Conservation (phyloP, 1,284 basidiomycete species). For the Phellinidium pouzarii region DNA sequence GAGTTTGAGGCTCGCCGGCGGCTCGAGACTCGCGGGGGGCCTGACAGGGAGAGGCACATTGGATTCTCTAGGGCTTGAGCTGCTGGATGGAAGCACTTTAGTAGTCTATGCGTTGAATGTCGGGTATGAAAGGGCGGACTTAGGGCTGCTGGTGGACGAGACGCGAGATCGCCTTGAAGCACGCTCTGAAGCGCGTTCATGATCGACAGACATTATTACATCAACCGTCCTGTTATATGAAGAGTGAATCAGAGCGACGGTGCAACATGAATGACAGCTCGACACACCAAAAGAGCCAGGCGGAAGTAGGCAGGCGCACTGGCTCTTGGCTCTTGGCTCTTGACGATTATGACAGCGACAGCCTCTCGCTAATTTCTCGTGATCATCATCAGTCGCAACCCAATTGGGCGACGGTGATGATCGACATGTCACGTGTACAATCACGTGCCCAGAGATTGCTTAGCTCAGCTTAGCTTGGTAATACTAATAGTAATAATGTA, state of each 20-base stretch:
- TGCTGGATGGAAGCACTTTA: too few relatives aligned
- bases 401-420: neutral
- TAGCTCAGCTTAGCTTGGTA: too few relatives aligned
- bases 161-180: constrained; percentile 8
- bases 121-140: neutral
- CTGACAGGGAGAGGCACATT: constrained; percentile 2
- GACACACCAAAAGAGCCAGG: too few relatives aligned
- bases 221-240: neutral
- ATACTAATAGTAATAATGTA: too few relatives aligned
- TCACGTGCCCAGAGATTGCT: too few relatives aligned
- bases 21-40: neutral
- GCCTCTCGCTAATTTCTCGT: too few relatives aligned
- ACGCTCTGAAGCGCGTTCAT: neutral
- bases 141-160: neutral
- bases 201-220: constrained; percentile 6
- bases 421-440: too few relatives aligned
- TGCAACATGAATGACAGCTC: too few relatives aligned
- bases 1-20: neutral
- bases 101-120: neutral
- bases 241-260: neutral
- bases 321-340: too few relatives aligned
- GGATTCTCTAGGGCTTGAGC: neutral
- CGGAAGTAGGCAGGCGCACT: too few relatives aligned
- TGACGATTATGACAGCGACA: too few relatives aligned
- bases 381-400: neutral